Percentiles rank a stretch among this genome's conserved stretches.
phyloP scores from a whole-genome alignment of 768 basidiomycete species.

The Suillus decipiens region DNA sequence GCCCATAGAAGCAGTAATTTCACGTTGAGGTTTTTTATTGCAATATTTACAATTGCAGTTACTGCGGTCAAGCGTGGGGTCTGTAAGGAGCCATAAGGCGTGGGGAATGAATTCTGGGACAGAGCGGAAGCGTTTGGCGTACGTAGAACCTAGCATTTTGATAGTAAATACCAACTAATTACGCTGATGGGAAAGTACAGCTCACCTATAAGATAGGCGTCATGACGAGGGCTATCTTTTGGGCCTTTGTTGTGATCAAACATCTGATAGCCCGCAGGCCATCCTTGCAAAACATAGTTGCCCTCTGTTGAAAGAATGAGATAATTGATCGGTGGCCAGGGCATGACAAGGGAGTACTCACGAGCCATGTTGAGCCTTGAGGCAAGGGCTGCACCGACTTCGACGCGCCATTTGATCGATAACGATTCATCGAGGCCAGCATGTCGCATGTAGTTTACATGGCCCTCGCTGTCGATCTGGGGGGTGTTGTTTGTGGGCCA shows the following conservation, averaged over 20 bases:
- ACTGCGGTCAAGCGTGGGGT: constrained; percentile 44
- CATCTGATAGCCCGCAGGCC: constrained; percentile 70
- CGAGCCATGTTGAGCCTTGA: constrained; percentile 49
- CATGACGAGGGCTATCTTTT: constrained; percentile 56
- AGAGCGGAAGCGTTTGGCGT: constrained; percentile 66
- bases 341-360: constrained; percentile 30
- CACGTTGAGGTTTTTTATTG: constrained; percentile 63
- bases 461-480: constrained; percentile 56
- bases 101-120: constrained; percentile 87
- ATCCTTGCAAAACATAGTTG: constrained; percentile 60
- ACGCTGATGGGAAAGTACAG: constrained; percentile 8
- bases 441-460: constrained; percentile 72
- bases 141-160: constrained; percentile 38
- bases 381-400: constrained; percentile 44
- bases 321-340: constrained; percentile 6
- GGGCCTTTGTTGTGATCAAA: constrained; percentile 77
- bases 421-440: constrained; percentile 52
- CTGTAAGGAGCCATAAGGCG: constrained; percentile 73
- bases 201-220: constrained; percentile 77
- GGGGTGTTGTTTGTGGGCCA: constrained; percentile 63
- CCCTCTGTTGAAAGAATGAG: constrained; percentile 39
- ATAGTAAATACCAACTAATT: not conserved
- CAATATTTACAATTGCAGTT: constrained; percentile 82
- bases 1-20: constrained; percentile 65
- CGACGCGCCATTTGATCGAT: constrained; percentile 58